A percentile compares a stretch with the other conserved stretches of the same genome.
phyloP scores from a whole-genome alignment of 805 yeast genomes.

The Candida andamanensis region DNA sequence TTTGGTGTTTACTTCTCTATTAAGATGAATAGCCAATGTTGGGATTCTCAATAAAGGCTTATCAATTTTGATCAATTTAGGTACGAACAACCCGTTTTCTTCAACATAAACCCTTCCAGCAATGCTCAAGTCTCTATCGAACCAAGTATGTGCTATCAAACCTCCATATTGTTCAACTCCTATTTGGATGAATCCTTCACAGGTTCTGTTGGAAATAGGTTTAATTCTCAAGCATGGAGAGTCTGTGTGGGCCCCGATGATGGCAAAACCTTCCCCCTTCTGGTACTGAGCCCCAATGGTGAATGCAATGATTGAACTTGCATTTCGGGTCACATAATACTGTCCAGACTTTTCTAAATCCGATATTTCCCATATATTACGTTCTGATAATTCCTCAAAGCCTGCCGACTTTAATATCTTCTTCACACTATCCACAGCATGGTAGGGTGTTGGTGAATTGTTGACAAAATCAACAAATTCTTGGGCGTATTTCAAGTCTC shows the following conservation, averaged over 20 bases:
- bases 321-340: conserved; percentile 86
- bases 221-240: conserved; percentile 86
- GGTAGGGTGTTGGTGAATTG: conserved; percentile 90
- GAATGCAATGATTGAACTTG: conserved; percentile 84
- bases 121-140: conserved; percentile 84
- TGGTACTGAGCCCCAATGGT: conserved; percentile 67
- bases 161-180: conserved; percentile 97
- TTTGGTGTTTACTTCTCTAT: conserved; percentile 68
- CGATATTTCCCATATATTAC: conserved; percentile 58
- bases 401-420: conserved; percentile 54
- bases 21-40: conserved; percentile 87
- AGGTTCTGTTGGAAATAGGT: conserved; percentile 68
- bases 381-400: conserved; percentile 68
- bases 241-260: conserved; percentile 96
- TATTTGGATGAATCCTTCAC: conserved; percentile 78
- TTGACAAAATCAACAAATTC: conserved; percentile 77
- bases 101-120: conserved; percentile 85
- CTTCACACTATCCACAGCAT: conserved; percentile 72
- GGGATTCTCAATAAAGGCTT: conserved; percentile 89
- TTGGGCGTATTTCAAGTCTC: conserved; percentile 29
- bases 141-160: conserved; percentile 95
- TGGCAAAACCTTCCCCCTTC: conserved; percentile 78
- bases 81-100: conserved; percentile 39
- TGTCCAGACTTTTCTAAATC: conserved; percentile 49
- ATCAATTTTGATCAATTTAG: conserved; percentile 72